A percentile compares a stretch with the other conserved stretches of the same genome.
These are phyloP conservation scores for Ascochyta koolunga DNA, from an alignment of 2,329 filamentous ascomycete genomes.

Conservation along the genomic window DNA sequence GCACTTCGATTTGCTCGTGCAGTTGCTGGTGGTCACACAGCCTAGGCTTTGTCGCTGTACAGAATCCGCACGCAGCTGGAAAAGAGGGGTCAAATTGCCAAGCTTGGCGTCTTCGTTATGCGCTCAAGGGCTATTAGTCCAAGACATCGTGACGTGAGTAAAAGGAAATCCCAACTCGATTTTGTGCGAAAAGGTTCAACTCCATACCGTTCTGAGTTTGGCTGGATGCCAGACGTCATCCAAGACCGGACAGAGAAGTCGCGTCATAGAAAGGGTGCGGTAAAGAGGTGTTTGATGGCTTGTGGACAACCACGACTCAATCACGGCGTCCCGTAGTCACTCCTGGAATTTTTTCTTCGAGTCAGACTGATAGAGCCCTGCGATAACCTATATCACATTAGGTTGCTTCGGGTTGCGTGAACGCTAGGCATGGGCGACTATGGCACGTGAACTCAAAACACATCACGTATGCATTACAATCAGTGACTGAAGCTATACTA, in stretches of 20 bases:
- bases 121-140: not conserved
- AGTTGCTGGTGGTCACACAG: not conserved
- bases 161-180: not conserved
- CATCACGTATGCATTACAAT: no score
- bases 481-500: no score
- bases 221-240: conserved; percentile 9
- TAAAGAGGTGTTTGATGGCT: not conserved
- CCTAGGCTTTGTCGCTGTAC: not conserved
- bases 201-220: not conserved
- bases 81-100: conserved; percentile 9
- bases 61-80: not conserved
- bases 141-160: not conserved
- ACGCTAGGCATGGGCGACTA: no score
- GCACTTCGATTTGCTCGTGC: not conserved
- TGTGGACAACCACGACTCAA: not conserved
- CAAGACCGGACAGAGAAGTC: not conserved
- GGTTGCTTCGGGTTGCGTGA: no score
- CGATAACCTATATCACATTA: no score
- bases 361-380: no score
- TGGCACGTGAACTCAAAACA: no score
- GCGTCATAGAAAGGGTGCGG: conserved; percentile 1
- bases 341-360: no score
- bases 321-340: not conserved
- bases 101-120: conserved; percentile 7
- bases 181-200: not conserved